Evolutionary conservation across 768 basidiomycete species (phyloP), one percentile per base, ranked within the genome.

Genomic region (Serendipita sp.): DNA sequence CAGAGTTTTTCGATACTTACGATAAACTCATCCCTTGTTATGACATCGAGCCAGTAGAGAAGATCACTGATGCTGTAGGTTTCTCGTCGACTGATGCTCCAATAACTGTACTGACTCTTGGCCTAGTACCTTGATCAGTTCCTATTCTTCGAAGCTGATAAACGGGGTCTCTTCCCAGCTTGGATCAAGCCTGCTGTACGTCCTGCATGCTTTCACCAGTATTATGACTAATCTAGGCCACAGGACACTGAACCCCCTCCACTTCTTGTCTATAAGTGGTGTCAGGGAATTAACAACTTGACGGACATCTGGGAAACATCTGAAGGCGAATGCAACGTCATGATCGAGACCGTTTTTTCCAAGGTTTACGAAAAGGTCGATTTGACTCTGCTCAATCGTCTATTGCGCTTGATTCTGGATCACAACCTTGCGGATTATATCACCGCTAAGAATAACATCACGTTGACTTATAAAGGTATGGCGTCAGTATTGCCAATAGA

Each of bases 291-390:
- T 80, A 98, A 98, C 77, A 99, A 99, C 74, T 74, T 98, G 73
- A 93, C 89, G 2, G 95, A 99, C 66, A 85, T 99, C 45, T 99
- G 96, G 96, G 96, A 98, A 76, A 98, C 94, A 0, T 83, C 85
- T 66, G 94, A 99, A 70, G 96, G 96, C 68, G 95, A 98, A 77
- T 97, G 93, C 75, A 89, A 92, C 70, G 96, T 98, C 48, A 80
- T 99, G 78, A 97, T 98, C 94, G 96, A 99, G 78, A 99, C 96
- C 0, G 92, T 95, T 3, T 80, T 96, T 45, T 93, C 91, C 35
- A 93, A 96, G 76, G 96, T 97, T 18, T 98, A 98, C 74, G 96
- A 98, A 80, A 98, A 99, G 83, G 89, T 99, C 69, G 96, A 99
- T 72, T 74, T 99, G 69, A 99, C 96, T 0, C 78, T 98, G 45